These are phyloP conservation scores for Petrea volubilis DNA, from an alignment of 257 asterid species.

Conservation along the genomic window DNA sequence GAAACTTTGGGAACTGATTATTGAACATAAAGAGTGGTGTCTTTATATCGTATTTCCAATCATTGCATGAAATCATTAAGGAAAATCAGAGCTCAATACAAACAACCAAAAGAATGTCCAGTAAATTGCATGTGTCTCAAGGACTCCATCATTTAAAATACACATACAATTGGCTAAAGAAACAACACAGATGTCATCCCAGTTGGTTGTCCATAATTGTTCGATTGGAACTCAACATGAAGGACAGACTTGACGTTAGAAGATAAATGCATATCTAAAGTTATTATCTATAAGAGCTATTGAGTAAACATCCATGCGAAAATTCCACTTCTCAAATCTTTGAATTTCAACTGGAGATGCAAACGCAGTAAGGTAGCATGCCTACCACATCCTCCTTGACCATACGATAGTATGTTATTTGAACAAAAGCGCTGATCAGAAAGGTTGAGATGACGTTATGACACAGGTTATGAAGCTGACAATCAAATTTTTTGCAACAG, in stretches of 20 bases:
- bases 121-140: too few relatives aligned
- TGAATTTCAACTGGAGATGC: not conserved
- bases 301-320: not conserved
- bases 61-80: too few relatives aligned
- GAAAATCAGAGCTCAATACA: too few relatives aligned
- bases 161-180: not conserved
- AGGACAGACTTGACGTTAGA: not conserved
- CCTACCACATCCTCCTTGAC: not conserved
- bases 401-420: not conserved
- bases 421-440: not conserved
- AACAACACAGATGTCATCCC: not conserved
- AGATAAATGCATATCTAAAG: not conserved
- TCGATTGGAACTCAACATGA: not conserved
- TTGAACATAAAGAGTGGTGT: not conserved
- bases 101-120: too few relatives aligned
- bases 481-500: not conserved
- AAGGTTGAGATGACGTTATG: not conserved
- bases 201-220: not conserved
- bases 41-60: not conserved
- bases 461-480: slow-evolving; percentile 4
- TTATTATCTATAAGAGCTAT: not conserved
- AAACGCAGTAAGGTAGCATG: not conserved
- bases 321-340: not conserved
- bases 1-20: not conserved
- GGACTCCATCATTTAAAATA: not conserved